Evolutionary conservation across 352 stramenopile species (phyloP), one percentile per base, ranked within the genome.

Genomic region (Globisporangium camurandrum): DNA sequence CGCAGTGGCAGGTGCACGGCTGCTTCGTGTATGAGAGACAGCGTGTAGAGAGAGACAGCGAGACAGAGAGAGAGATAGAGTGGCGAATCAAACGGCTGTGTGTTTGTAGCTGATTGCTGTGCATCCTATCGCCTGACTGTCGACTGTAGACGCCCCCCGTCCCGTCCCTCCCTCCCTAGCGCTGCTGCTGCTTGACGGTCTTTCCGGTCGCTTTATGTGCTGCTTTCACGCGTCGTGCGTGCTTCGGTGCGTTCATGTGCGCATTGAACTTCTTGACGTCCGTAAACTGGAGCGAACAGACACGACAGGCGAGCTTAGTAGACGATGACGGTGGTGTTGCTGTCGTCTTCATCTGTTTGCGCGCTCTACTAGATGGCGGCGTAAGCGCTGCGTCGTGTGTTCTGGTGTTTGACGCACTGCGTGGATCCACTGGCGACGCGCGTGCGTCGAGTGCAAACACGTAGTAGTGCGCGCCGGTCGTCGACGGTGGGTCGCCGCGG

Each of bases 241-340:
- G 81, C 53, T 93, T 93, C 40, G 74, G 69, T n/a, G 81, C 89
- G 59, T 93, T 93, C 59, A 89, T 77, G 63, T 93, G 81, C 26
- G 70, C 78, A 39, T 93, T 93, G 73, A 81, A 93, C 57, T 88
- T 89, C 61, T 87, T 90, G 26, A 71, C 45, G 48, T 86, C 70
- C 10, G 66, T 64, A 43, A 88, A 93, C 28, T 46, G 62, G 33
- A 81, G 52, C 16, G 56, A 50, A 42, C 81, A 93, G 14, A 72
- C 56, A 36, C 78, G 68, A 46, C 81, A 93, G 39, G 62, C 57
- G 52, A 82, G 64, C 57, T 55, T 20, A 12, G 12, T 52, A n/a
- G n/a, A n/a, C n/a, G n/a, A n/a, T n/a, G n/a, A n/a, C n/a, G n/a
- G n/a, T n/a, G n/a, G n/a, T n/a, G n/a, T n/a, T n/a, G n/a, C n/a